Percentiles rank a stretch among this genome's conserved stretches.
phyloP scores from a whole-genome alignment of 2,329 filamentous ascomycete species.

The Aspergillaceae sp. region DNA sequence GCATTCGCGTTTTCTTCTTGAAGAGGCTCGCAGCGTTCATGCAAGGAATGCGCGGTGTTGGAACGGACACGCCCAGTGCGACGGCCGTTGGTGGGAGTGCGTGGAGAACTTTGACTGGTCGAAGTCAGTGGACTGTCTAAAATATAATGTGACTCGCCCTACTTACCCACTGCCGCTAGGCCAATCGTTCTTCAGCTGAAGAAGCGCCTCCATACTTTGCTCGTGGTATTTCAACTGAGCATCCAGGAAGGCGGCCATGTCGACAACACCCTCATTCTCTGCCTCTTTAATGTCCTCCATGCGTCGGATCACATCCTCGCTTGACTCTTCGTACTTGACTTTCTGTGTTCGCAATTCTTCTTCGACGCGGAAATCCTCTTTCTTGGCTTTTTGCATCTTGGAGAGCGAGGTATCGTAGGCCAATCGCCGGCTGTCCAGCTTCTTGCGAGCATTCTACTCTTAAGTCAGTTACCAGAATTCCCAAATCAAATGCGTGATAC shows the following conservation, averaged over 20 bases:
- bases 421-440: slow-evolving; percentile 79
- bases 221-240: slow-evolving; percentile 88
- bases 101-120: slow-evolving; percentile 16
- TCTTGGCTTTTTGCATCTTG: slow-evolving; percentile 90
- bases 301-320: slow-evolving; percentile 78
- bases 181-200: slow-evolving; percentile 61
- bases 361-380: slow-evolving; percentile 85
- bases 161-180: slow-evolving; percentile 27
- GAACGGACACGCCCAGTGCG: slow-evolving; percentile 49
- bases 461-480: neutral
- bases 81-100: slow-evolving; percentile 26
- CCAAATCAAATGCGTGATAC: slow-evolving; percentile 13
- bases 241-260: slow-evolving; percentile 74
- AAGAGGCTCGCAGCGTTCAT: slow-evolving; percentile 48
- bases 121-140: slow-evolving; percentile 6
- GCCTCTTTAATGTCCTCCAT: slow-evolving; percentile 97
- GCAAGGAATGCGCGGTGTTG: slow-evolving; percentile 56
- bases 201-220: slow-evolving; percentile 73
- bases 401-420: slow-evolving; percentile 83
- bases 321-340: slow-evolving; percentile 92
- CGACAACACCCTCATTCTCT: slow-evolving; percentile 71
- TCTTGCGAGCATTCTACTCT: slow-evolving; percentile 68
- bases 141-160: neutral
- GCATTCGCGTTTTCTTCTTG: slow-evolving; percentile 47
- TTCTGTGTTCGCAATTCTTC: slow-evolving; percentile 87